Conservation (phyloP, 805 yeast species). For the Wickerhamiella parazyma region DNA sequence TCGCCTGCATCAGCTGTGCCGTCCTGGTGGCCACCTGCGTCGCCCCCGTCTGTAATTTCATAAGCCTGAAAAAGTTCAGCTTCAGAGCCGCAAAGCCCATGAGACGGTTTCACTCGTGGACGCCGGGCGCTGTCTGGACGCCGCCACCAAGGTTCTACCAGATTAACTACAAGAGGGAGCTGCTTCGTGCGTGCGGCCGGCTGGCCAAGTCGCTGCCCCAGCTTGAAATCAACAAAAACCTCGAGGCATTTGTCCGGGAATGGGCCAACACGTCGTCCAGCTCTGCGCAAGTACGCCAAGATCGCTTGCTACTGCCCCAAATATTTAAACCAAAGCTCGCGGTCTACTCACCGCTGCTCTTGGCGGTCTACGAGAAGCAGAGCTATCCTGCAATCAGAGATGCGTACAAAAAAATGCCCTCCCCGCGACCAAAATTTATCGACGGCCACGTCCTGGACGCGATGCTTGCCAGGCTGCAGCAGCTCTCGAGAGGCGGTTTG, state of each 20-base stretch:
- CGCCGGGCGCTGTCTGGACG: conserved; percentile 9
- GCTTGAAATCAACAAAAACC: conserved; percentile 29
- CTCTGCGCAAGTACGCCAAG: not conserved
- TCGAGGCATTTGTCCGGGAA: not conserved
- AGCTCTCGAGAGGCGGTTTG: not conserved
- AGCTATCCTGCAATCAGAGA: not conserved
- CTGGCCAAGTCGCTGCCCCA: conserved; percentile 24
- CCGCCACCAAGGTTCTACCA: conserved; percentile 2
- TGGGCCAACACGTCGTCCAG: not conserved
- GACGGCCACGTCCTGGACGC: conserved; percentile 8
- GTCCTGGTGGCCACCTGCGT: conserved; percentile 67
- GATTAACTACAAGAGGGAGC: not conserved
- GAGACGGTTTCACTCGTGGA: conserved; percentile 3
- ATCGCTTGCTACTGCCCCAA: not conserved
- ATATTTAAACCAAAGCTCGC: not conserved
- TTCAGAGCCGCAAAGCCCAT: not conserved
- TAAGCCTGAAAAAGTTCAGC: conserved; percentile 20
- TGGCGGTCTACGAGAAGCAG: not conserved
- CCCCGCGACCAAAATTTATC: conserved; percentile 6
- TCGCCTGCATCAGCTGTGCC: conserved; percentile 57
- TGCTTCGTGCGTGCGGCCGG: not conserved
- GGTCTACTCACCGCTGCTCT: conserved; percentile 1
- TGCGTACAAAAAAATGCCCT: conserved; percentile 3
- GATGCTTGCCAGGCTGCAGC: not conserved
- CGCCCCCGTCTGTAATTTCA: conserved; percentile 70